Conservation (phyloP, 805 yeast species). For the Kluyveromyces lactis region DNA sequence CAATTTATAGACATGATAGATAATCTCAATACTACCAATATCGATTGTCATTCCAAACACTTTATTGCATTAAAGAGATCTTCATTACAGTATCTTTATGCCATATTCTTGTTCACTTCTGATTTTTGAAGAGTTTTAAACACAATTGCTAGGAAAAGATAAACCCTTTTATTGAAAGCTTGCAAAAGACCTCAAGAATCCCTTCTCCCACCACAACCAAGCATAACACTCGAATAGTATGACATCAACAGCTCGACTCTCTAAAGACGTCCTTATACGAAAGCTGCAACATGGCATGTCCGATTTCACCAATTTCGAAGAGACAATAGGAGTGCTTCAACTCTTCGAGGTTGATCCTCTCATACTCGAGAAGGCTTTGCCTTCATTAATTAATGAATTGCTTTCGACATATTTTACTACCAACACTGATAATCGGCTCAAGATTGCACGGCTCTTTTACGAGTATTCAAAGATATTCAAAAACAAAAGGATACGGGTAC, state of each 20-base stretch:
- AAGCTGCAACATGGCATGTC: constrained; percentile 5
- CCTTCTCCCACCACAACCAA: too few species aligned
- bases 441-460: constrained; percentile 39
- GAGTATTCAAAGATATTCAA: constrained; percentile 58
- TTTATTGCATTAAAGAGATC: too few species aligned
- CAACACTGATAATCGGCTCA: neutral
- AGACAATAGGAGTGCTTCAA: constrained; percentile 13
- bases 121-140: too few species aligned
- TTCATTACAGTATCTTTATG: too few species aligned
- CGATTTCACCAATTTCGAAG: constrained; percentile 4
- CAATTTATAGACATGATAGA: too few species aligned
- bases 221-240: too few species aligned
- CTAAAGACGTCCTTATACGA: neutral
- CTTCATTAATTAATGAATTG: constrained; percentile 4
- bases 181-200: too few species aligned
- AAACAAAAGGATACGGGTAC: constrained; percentile 48
- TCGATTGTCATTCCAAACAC: too few species aligned
- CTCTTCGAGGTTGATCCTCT: constrained; percentile 23
- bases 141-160: too few species aligned
- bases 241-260: neutral
- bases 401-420: constrained; percentile 4
- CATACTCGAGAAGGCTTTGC: constrained; percentile 8
- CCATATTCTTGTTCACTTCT: too few species aligned
- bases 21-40: too few species aligned
- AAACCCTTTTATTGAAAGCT: too few species aligned